Conservation (phyloP, 73 alveolate species). For the Paramecium pentaurelia region DNA sequence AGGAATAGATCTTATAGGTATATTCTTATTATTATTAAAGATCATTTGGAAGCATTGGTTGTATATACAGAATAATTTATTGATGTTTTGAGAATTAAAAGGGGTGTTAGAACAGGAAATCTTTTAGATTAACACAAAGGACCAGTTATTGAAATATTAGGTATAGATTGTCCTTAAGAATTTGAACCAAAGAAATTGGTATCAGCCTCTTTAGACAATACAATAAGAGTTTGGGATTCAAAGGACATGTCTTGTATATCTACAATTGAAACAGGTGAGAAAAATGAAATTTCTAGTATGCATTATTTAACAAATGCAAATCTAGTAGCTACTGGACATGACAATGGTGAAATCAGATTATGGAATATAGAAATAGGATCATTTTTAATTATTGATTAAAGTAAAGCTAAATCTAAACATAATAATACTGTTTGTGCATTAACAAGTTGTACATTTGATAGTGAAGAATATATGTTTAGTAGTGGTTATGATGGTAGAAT, state of each 20-base stretch:
- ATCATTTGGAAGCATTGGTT: slow-evolving; percentile 68
- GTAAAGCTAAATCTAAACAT: slow-evolving; percentile 66
- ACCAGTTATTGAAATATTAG: slow-evolving; percentile 74
- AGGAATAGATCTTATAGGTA: slow-evolving; percentile 19
- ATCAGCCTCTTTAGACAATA: slow-evolving; percentile 81
- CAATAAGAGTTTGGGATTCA: slow-evolving; percentile 93
- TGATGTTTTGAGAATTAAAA: slow-evolving; percentile 66
- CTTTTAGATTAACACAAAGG: slow-evolving; percentile 83
- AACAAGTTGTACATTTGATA: slow-evolving; percentile 61
- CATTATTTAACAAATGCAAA: slow-evolving; percentile 78
- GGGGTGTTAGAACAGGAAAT: slow-evolving; percentile 83
- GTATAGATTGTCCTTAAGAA: slow-evolving; percentile 66
- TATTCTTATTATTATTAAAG: slow-evolving; percentile 61
- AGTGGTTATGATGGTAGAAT: slow-evolving; percentile 87
- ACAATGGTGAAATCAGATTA: slow-evolving; percentile 79
- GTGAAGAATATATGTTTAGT: slow-evolving; percentile 75
- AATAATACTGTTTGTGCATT: slow-evolving; percentile 77
- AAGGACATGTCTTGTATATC: slow-evolving; percentile 75
- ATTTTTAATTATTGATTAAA: slow-evolving; percentile 70
- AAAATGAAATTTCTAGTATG: slow-evolving; percentile 82
- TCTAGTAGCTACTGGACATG: slow-evolving; percentile 92
- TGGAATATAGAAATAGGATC: slow-evolving; percentile 86
- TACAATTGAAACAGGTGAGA: slow-evolving; percentile 75
- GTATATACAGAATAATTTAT: slow-evolving; percentile 74
- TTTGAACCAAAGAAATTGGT: slow-evolving; percentile 63